Evolutionary conservation across 495 filamentous ascomycete species (phyloP), one percentile per base, ranked within the genome.

Genomic region (Geopyxis carbonaria): DNA sequence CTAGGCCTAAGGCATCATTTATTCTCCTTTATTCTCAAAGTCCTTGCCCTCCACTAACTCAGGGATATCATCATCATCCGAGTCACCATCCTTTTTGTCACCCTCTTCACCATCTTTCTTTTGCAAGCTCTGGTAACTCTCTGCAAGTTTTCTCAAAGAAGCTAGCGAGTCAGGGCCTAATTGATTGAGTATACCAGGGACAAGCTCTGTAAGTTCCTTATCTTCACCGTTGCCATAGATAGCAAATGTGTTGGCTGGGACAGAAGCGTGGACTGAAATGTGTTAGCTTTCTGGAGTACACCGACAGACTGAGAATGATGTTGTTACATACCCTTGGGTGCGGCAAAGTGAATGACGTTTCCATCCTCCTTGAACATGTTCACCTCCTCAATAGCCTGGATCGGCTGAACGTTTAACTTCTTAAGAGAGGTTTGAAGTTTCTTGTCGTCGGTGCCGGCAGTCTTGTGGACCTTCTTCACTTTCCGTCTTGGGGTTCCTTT

Each of bases 341-440:
- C 80, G 55, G 81, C 75, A 61, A 97, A 97, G 73, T 97, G 89
- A 60, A 97, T 95, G 62, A 97, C 89, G 64, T 97, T 97, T 54
- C 89, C 89, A 57, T 97, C 89, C 61, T 80, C 78, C 75, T 95
- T 97, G 76, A 95, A 95, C 91, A 95, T 97, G 75, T 97, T 97
- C 59, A 97, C 89, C 68, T 97, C 89, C 74, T 97, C 89, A 53
- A 97, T 95, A 41, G 78, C 82, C 70, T 93, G 86, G 66, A 97
- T 93, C 56, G 89, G 84, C 69, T 89, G 84, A 38, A 85, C 81
- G 63, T 84, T 89, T 62, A 93, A 73, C 73, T 93, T 93, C 76
- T 91, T 93, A 27, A 92, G 68, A 40, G 84, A 67, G 29, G 78
- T 72, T 67, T 97, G 89, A 24, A 97, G 81, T 74, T 97, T 97